These are phyloP conservation scores for Xylariaceae sp. DNA, from an alignment of 2,329 filamentous ascomycete species.

Conservation along the genomic window DNA sequence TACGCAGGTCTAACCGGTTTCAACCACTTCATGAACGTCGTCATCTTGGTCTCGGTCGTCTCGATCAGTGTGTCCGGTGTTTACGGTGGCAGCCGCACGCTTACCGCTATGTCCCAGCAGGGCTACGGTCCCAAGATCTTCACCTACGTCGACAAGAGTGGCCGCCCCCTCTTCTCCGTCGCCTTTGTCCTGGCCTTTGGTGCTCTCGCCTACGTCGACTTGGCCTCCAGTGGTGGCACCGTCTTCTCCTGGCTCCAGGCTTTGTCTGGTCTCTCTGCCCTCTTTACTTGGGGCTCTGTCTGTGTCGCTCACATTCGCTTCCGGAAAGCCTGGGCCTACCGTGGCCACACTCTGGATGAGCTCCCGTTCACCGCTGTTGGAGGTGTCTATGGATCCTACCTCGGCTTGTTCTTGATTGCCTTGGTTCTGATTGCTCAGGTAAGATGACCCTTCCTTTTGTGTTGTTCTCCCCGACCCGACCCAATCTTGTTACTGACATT, in stretches of 20 bases:
- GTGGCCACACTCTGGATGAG: conserved; percentile 60
- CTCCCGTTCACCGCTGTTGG: conserved; percentile 58
- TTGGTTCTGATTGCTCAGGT: conserved; percentile 52
- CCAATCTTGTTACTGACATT: background rate
- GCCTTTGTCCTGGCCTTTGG: conserved; percentile 43
- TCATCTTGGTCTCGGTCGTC: conserved; percentile 54
- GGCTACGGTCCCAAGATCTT: conserved; percentile 54
- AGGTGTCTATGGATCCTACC: conserved; percentile 58
- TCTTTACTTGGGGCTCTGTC: conserved; percentile 67
- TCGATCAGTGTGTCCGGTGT: conserved; percentile 55
- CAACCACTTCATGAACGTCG: conserved; percentile 53
- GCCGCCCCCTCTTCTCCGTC: conserved; percentile 50
- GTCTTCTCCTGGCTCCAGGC: conserved; percentile 63
- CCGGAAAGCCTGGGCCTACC: conserved; percentile 55
- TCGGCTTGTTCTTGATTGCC: conserved; percentile 54
- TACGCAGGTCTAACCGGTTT: conserved; percentile 48
- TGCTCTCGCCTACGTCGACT: conserved; percentile 44
- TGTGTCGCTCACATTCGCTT: conserved; percentile 65
- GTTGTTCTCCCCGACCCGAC: background rate
- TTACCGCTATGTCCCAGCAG: conserved; percentile 54
- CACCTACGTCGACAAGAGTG: conserved; percentile 52
- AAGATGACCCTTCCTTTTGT: background rate
- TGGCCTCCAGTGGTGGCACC: conserved; percentile 39
- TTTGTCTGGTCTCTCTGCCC: conserved; percentile 56
- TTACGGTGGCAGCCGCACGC: conserved; percentile 54